Evolutionary conservation across 2,329 filamentous ascomycete genomes (phyloP).

Genomic region (Thielaviopsis punctulata): DNA sequence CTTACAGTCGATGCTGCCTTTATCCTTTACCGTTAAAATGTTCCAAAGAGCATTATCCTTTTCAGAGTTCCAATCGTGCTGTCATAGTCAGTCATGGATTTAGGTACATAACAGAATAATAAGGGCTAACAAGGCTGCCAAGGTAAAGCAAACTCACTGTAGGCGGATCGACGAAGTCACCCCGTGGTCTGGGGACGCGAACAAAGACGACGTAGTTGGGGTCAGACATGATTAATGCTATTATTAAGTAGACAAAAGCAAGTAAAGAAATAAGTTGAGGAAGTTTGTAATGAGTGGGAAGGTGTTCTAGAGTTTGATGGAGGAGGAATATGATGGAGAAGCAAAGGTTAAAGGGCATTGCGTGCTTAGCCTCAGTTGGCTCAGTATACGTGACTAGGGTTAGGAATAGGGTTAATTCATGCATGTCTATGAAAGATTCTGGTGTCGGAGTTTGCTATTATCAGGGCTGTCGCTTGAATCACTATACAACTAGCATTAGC

Average conservation of each 20-base stretch:
- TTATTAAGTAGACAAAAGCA: background rate
- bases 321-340: background rate
- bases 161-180: conserved; percentile 78
- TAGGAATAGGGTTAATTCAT: background rate
- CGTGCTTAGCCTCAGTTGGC: background rate
- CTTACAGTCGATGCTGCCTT: conserved; percentile 76
- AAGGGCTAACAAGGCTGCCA: background rate
- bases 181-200: conserved; percentile 72
- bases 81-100: background rate
- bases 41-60: conserved; percentile 88
- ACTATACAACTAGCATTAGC: background rate
- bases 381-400: background rate
- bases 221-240: conserved; percentile 30
- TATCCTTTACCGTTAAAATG: conserved; percentile 64
- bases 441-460: too few species aligned
- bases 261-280: background rate
- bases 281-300: background rate
- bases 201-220: conserved; percentile 62
- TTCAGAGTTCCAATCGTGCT: conserved; percentile 53
- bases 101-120: background rate
- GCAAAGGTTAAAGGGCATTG: background rate
- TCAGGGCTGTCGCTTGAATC: too few species aligned
- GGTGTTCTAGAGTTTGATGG: background rate
- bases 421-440: too few species aligned
- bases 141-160: conserved; percentile 37